Percentiles rank a stretch among this genome's conserved stretches.
These are phyloP conservation scores for Solanum hybrid DNA, from an alignment of 305 asterid genomes.

Conservation along the genomic window DNA sequence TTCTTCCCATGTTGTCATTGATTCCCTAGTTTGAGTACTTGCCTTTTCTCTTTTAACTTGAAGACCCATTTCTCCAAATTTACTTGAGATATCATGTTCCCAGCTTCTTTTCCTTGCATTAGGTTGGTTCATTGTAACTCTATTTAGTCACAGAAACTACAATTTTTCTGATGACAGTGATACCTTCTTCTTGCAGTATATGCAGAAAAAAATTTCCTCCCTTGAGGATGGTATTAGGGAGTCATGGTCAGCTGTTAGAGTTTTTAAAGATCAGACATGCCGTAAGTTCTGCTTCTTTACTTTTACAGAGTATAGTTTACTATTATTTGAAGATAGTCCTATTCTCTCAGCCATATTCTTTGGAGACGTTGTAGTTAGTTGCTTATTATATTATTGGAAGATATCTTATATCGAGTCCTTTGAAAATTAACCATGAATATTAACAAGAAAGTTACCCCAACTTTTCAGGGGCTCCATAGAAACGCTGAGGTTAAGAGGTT, in stretches of 20 bases:
- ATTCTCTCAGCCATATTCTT: not conserved
- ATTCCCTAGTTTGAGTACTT: not conserved
- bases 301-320: not conserved
- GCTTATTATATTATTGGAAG: not conserved
- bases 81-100: slow-evolving; percentile 2
- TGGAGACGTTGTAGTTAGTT: not conserved
- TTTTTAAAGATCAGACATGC: slow-evolving; percentile 23
- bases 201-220: slow-evolving; percentile 56
- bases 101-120: slow-evolving; percentile 1
- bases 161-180: not conserved
- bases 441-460: not conserved
- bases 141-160: slow-evolving; percentile 1
- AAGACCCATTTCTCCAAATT: not conserved
- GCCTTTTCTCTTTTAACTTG: not conserved
- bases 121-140: slow-evolving; percentile 7
- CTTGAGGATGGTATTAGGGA: slow-evolving; percentile 79
- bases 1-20: not conserved
- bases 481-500: not conserved
- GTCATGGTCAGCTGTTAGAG: slow-evolving; percentile 56
- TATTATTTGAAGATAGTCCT: not conserved
- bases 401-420: not conserved
- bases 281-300: slow-evolving; percentile 40
- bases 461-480: not conserved
- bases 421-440: not conserved
- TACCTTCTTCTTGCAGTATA: slow-evolving; percentile 49